Evolutionary conservation across 2,329 filamentous ascomycete species (phyloP).

Genomic region (Mycocentrospora acerina): DNA sequence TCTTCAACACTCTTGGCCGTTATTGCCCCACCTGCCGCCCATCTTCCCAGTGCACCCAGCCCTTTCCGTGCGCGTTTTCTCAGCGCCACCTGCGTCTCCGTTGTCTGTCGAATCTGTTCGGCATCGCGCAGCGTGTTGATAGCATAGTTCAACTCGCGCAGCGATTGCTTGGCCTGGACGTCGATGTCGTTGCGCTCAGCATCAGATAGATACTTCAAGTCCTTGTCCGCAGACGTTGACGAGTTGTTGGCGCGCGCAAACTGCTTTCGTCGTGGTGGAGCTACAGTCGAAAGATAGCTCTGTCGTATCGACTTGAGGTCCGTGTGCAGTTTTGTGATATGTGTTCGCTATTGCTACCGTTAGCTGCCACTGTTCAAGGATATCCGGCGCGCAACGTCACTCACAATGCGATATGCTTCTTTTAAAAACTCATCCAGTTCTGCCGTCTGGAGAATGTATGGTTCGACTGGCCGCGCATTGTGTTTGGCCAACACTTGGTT

Average conservation of each 20-base stretch:
- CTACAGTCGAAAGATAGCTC: slow-evolving; percentile 83
- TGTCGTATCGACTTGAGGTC: slow-evolving; percentile 84
- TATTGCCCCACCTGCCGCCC: slow-evolving; percentile 59
- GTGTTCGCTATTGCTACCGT: slow-evolving; percentile 65
- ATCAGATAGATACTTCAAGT: slow-evolving; percentile 68
- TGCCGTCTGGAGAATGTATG: slow-evolving; percentile 43
- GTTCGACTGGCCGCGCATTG: slow-evolving; percentile 54
- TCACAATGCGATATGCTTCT: slow-evolving; percentile 89
- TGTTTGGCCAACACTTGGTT: slow-evolving; percentile 66
- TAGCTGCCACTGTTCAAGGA: slow-evolving; percentile 22
- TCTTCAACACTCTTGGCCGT: slow-evolving; percentile 66
- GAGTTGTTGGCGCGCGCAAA: slow-evolving; percentile 41
- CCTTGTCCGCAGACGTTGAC: slow-evolving; percentile 44
- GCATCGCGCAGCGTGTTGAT: slow-evolving; percentile 80
- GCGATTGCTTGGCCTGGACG: slow-evolving; percentile 78
- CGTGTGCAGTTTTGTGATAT: slow-evolving; percentile 75
- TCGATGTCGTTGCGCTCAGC: slow-evolving; percentile 84
- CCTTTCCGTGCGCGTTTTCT: slow-evolving; percentile 66
- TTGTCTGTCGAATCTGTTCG: slow-evolving; percentile 78
- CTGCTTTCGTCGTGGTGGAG: slow-evolving; percentile 58
- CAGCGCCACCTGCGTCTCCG: slow-evolving; percentile 67
- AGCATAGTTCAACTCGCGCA: slow-evolving; percentile 80
- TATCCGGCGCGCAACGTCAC: slow-evolving; percentile 33
- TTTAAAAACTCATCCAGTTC: slow-evolving; percentile 82
- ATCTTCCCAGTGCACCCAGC: slow-evolving; percentile 68